Conservation (phyloP, 1,284 basidiomycete species). For the Puccinia horiana region DNA sequence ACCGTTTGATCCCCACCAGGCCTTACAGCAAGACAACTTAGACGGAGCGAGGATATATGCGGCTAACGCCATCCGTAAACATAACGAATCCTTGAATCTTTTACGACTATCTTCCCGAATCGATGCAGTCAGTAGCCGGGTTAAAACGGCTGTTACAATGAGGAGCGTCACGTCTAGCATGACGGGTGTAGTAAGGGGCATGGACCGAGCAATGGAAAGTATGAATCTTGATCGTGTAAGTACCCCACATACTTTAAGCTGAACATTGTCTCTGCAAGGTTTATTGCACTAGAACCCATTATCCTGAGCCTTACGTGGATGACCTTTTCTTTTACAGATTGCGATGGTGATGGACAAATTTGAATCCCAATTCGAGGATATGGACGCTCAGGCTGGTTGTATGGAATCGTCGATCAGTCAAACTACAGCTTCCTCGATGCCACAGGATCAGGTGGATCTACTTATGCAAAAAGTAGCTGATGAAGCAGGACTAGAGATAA, state of each 20-base stretch:
- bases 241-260: conserved; percentile 49
- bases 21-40: conserved; percentile 91
- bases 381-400: conserved; percentile 96
- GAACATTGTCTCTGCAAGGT: not conserved
- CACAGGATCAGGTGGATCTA: conserved; percentile 93
- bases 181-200: conserved; percentile 92
- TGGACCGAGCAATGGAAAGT: conserved; percentile 98
- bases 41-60: conserved; percentile 99
- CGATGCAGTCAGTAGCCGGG: conserved; percentile 92
- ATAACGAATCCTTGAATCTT: conserved; percentile 89
- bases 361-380: conserved; percentile 90
- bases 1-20: conserved; percentile 64
- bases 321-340: conserved; percentile 67
- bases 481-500: conserved; percentile 92
- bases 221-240: conserved; percentile 96
- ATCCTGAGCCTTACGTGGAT: not conserved
- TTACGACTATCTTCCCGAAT: conserved; percentile 83
- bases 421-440: conserved; percentile 87
- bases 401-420: conserved; percentile 97
- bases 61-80: conserved; percentile 96
- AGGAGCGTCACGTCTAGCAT: conserved; percentile 88
- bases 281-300: not conserved
- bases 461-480: conserved; percentile 93
- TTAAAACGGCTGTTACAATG: conserved; percentile 99
- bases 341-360: conserved; percentile 99